These are phyloP conservation scores for Salix dunnii DNA, from an alignment of 345 rosid species.

Conservation along the genomic window DNA sequence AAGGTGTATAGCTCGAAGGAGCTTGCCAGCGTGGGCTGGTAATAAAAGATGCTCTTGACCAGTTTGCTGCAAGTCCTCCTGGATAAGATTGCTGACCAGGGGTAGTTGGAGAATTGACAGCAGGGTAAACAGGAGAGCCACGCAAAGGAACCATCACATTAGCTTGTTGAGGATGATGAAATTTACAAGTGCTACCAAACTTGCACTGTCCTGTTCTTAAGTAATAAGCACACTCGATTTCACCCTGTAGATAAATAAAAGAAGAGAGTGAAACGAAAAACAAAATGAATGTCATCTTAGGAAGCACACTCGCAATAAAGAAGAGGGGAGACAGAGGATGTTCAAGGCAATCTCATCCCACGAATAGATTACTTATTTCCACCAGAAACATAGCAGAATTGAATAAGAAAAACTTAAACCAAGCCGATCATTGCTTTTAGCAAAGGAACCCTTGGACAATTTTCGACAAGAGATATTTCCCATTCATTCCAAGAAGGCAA, in stretches of 20 bases:
- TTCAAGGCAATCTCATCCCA: neutral
- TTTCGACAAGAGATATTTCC: neutral
- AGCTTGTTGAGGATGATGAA: constrained; percentile 90
- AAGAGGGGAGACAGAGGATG: neutral
- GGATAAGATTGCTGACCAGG: constrained; percentile 68
- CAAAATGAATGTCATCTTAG: neutral
- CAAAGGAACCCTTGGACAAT: neutral
- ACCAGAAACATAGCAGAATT: neutral
- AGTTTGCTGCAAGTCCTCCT: constrained; percentile 55
- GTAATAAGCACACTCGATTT: constrained; percentile 85
- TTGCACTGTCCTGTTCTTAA: constrained; percentile 97
- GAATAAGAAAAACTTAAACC: neutral
- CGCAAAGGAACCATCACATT: constrained; percentile 73
- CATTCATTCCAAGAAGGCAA: neutral
- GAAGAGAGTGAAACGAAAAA: neutral
- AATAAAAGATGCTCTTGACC: constrained; percentile 88
- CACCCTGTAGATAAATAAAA: constrained; percentile 54
- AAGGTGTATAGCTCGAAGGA: constrained; percentile 75
- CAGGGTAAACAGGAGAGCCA: constrained; percentile 71
- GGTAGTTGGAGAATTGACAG: constrained; percentile 71
- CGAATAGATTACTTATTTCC: neutral
- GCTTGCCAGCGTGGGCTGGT: constrained; percentile 97
- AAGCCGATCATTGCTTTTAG: neutral
- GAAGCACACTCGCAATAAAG: neutral
- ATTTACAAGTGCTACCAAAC: constrained; percentile 90